These are phyloP conservation scores for Pseudevernia furfuracea DNA, from an alignment of 495 filamentous ascomycete genomes.

Conservation along the genomic window DNA sequence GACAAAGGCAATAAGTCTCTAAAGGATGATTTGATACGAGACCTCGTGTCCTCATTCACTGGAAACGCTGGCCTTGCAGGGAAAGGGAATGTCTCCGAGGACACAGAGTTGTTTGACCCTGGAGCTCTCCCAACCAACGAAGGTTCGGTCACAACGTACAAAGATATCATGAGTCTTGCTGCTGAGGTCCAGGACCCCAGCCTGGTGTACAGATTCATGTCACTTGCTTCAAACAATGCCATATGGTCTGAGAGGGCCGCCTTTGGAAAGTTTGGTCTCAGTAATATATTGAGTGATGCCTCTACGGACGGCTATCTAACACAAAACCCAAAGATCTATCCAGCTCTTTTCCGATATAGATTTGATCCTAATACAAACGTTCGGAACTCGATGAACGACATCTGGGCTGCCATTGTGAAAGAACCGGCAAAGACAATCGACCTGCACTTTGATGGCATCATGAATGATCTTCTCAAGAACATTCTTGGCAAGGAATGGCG, in stretches of 20 bases:
- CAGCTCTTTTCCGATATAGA: constrained; percentile 86
- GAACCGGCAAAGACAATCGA: constrained; percentile 67
- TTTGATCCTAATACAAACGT: constrained; percentile 94
- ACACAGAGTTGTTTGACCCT: constrained; percentile 91
- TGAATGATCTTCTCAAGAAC: constrained; percentile 74
- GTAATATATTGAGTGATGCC: constrained; percentile 80
- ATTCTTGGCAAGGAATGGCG: constrained; percentile 90
- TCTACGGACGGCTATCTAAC: constrained; percentile 62
- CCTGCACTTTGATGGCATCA: constrained; percentile 72
- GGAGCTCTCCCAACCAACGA: constrained; percentile 87
- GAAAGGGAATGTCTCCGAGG: constrained; percentile 71
- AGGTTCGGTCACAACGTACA: constrained; percentile 86
- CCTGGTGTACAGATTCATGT: constrained; percentile 96
- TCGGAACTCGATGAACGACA: constrained; percentile 89
- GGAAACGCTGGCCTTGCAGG: constrained; percentile 61
- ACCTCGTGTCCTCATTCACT: constrained; percentile 83
- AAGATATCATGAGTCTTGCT: constrained; percentile 87
- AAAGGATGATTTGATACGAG: constrained; percentile 73
- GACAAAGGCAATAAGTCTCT: constrained; percentile 77
- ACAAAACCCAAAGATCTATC: constrained; percentile 84
- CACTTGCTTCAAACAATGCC: constrained; percentile 83
- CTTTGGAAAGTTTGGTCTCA: constrained; percentile 88
- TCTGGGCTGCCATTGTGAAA: constrained; percentile 89
- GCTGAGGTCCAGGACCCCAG: constrained; percentile 91
- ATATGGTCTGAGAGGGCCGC: constrained; percentile 93